Evolutionary conservation across 2,329 filamentous ascomycete species (phyloP).

Genomic region (Alternaria sp.): DNA sequence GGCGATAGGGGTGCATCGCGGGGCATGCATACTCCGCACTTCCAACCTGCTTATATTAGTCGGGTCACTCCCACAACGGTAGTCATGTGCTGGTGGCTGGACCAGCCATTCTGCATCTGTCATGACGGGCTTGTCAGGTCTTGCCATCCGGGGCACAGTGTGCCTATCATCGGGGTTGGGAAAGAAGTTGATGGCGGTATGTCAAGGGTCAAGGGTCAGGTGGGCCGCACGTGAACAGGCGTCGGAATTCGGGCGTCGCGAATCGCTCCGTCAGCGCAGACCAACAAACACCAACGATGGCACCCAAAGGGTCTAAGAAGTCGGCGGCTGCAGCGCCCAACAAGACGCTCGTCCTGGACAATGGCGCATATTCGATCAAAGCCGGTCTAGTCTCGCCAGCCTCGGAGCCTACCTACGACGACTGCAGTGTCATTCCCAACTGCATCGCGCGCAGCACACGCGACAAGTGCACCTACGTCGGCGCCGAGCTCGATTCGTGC

Average conservation of each 20-base stretch:
- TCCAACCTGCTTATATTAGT: background rate
- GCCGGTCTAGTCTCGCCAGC: slow-evolving; percentile 70
- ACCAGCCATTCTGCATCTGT: background rate
- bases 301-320: slow-evolving; percentile 43
- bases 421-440: slow-evolving; percentile 80
- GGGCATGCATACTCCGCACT: slow-evolving; percentile 4
- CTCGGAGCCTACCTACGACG: slow-evolving; percentile 31
- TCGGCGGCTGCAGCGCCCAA: slow-evolving; percentile 21
- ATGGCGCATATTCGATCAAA: slow-evolving; percentile 90
- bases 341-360: slow-evolving; percentile 84
- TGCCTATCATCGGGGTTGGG: background rate
- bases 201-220: background rate
- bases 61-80: background rate
- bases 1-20: background rate
- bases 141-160: background rate
- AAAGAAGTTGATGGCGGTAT: background rate
- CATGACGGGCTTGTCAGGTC: background rate
- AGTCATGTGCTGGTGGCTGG: background rate
- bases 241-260: background rate
- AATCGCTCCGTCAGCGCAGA: background rate
- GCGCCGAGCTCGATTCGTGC: slow-evolving; percentile 77
- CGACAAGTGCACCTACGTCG: slow-evolving; percentile 79
- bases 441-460: slow-evolving; percentile 81
- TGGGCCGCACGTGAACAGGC: slow-evolving; percentile 13
- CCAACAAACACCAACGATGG: slow-evolving; percentile 27